phyloP scores from a whole-genome alignment of 805 yeast genomes.

The Debaryomyces hansenii region DNA sequence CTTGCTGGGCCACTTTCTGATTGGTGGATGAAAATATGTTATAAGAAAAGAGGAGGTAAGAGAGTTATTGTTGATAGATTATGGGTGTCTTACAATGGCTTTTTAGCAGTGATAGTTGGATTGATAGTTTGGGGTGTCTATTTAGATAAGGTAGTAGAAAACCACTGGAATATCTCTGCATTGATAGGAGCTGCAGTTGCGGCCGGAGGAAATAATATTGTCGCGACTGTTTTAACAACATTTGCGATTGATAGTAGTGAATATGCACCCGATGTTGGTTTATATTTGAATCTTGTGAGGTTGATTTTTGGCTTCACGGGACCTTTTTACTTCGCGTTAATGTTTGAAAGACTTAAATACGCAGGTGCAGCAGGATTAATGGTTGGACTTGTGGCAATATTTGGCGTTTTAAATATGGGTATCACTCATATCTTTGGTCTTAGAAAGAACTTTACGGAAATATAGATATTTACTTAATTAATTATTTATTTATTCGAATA shows the following conservation, averaged over 20 bases:
- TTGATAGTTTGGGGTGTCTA: slow-evolving; percentile 20
- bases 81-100: slow-evolving; percentile 22
- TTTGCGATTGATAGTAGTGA: slow-evolving; percentile 19
- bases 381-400: slow-evolving; percentile 9
- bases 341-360: slow-evolving; percentile 17
- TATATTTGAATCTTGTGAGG: slow-evolving; percentile 18
- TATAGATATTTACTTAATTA: no score
- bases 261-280: slow-evolving; percentile 18
- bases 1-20: slow-evolving; percentile 23
- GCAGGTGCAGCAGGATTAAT: slow-evolving; percentile 10
- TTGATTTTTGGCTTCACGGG: slow-evolving; percentile 24
- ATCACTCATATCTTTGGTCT: slow-evolving; percentile 5
- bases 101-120: slow-evolving; percentile 17
- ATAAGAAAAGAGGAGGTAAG: slow-evolving; percentile 6
- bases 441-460: neutral
- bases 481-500: no score
- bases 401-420: neutral
- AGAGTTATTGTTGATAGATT: slow-evolving; percentile 14
- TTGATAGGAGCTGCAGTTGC: slow-evolving; percentile 22
- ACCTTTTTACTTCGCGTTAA: slow-evolving; percentile 25
- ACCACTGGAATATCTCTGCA: slow-evolving; percentile 20
- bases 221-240: slow-evolving; percentile 21
- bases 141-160: slow-evolving; percentile 12
- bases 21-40: slow-evolving; percentile 19
- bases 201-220: slow-evolving; percentile 22